These are phyloP conservation scores for Eucalyptus tenuipes DNA, from an alignment of 345 rosid species.

Conservation along the genomic window DNA sequence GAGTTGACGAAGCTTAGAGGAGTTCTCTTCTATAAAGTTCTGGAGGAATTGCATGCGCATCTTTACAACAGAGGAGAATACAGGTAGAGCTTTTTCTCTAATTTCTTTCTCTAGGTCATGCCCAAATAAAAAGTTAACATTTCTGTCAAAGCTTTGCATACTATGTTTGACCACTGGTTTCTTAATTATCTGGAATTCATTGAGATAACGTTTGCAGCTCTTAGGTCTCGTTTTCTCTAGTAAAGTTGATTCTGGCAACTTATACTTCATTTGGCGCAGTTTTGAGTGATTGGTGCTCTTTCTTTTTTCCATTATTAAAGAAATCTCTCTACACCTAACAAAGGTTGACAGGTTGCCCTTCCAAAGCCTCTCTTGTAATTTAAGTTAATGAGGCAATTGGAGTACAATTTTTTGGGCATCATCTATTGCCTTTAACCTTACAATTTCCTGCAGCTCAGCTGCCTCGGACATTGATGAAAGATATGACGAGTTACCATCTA, in stretches of 20 bases:
- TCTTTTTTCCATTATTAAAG: neutral
- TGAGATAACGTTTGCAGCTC: neutral
- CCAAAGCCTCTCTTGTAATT: neutral
- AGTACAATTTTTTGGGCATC: neutral
- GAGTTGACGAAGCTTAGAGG: constrained; percentile 89
- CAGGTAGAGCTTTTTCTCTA: constrained; percentile 33
- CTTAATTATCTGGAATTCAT: neutral
- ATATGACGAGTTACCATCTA: constrained; percentile 89
- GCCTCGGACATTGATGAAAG: constrained; percentile 64
- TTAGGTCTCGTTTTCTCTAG: neutral
- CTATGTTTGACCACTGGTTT: neutral
- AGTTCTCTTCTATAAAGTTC: constrained; percentile 64
- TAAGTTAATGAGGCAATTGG: neutral
- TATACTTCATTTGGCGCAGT: neutral
- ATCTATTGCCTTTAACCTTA: constrained; percentile 14
- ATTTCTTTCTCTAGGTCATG: neutral
- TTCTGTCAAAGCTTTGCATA: neutral
- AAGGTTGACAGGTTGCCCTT: neutral
- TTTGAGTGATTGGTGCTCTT: neutral
- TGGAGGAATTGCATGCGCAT: constrained; percentile 96
- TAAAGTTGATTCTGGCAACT: neutral
- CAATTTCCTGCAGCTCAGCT: constrained; percentile 58
- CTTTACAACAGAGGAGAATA: constrained; percentile 93
- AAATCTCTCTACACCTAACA: neutral
- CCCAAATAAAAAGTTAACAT: neutral